Evolutionary conservation across 176 grass and related monocot genomes (phyloP), one percentile per base, ranked within the genome.

Genomic region (Avena insularis): DNA sequence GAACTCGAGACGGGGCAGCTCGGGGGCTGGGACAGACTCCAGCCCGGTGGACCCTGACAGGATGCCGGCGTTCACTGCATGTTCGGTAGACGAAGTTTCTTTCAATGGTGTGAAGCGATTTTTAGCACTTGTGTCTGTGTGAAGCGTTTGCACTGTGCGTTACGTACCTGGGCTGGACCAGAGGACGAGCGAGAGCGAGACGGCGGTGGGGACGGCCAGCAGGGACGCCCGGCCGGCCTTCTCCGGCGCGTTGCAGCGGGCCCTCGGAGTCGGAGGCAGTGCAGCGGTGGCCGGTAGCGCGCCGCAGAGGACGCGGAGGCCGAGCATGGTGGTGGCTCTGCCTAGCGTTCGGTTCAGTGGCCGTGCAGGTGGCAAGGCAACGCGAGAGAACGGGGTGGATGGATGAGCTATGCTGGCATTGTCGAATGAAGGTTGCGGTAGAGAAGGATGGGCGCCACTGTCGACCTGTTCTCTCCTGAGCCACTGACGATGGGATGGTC

Each of bases 1-100:
- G 82, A 96, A 91, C 88, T 98, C 93, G 48, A 98, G 75, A 29
- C 86, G 78, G n/a, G 96, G 93, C 87, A 98, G 19, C 20, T 90
- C 82, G 7, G 93, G 96, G 1, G 90, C 94, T 19, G 97, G 97
- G 35, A 88, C 63, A 29, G 97, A 89, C 84, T 98, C 93, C 87
- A 98, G 29, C 31, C 96, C 97, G 20, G 87, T 83, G 68, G 87
- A 96, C 5, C 96, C 97, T 47, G 97, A 98, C 84, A 98, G 80
- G 76, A 98, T 93, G 72, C 97, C 96, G 71, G 97, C 97, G 89
- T 86, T 88, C 82, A 90, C 97, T 98, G 90, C 92, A 94, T 88
- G 84, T 67, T 53, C 1, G 16, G 16, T 23, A 38, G 0, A 33
- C 74, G 1, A 62, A 33, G 15, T 17, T 54, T 2, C 6, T 17